phyloP scores from a whole-genome alignment of 176 grass and related monocot species.

The Rhynchospora pubera region DNA sequence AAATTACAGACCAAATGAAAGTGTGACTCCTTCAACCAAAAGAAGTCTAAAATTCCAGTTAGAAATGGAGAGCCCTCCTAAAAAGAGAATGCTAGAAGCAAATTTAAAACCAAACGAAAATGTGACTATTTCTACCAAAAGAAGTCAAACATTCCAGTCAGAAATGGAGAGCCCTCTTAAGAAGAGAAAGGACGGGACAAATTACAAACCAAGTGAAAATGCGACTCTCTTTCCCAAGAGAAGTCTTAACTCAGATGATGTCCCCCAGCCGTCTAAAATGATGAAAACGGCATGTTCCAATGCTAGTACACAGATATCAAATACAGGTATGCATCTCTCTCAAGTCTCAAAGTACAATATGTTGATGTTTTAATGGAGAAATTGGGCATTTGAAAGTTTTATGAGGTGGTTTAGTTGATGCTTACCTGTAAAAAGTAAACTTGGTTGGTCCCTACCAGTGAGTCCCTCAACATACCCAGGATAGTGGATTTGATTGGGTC shows the following conservation, averaged over 20 bases:
- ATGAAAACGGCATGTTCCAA: not conserved
- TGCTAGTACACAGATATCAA: slow-evolving; percentile 1
- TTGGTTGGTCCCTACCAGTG: not conserved
- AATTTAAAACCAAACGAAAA: not conserved
- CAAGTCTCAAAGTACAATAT: not conserved
- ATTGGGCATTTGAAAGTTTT: not conserved
- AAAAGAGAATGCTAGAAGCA: not conserved
- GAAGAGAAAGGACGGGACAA: not conserved
- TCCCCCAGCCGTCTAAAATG: not conserved
- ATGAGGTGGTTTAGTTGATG: not conserved
- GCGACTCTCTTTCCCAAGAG: not conserved
- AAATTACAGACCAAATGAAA: not conserved
- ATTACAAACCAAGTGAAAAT: not conserved
- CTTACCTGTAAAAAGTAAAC: no score
- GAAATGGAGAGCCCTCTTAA: not conserved
- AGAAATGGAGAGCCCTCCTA: not conserved
- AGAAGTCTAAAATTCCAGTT: not conserved
- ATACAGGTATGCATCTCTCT: slow-evolving; percentile 14
- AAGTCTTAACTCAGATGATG: not conserved
- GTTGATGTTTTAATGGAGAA: not conserved
- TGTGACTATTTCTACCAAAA: not conserved
- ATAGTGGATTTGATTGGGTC: not conserved
- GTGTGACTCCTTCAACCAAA: not conserved
- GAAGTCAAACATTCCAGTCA: not conserved
- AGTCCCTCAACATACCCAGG: not conserved